Conservation (phyloP, 257 asterid genomes). For the Osmanthus fragrans region DNA sequence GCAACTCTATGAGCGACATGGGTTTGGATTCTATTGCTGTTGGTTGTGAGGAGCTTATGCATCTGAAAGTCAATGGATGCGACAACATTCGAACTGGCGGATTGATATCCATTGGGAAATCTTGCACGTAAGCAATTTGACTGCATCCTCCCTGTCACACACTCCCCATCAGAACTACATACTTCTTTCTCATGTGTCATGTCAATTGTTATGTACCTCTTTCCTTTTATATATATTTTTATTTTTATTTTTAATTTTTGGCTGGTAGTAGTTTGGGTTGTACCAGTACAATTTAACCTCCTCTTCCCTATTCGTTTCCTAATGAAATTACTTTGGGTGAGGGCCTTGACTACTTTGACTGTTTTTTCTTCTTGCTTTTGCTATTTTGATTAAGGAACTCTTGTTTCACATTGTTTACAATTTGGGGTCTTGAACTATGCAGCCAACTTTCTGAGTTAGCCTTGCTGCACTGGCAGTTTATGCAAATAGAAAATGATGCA, state of each 20-base stretch:
- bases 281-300: too few relatives aligned
- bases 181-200: too few relatives aligned
- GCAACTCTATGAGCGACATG: constrained; percentile 63
- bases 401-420: constrained; percentile 13
- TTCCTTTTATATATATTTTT: neutral
- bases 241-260: constrained; percentile 15
- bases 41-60: constrained; percentile 76
- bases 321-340: too few relatives aligned
- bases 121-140: constrained; percentile 55
- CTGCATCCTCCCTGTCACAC: too few relatives aligned
- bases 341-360: too few relatives aligned
- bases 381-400: neutral
- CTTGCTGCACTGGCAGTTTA: too few relatives aligned
- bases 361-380: neutral
- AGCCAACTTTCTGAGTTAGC: too few relatives aligned
- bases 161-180: too few relatives aligned
- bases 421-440: constrained; percentile 17
- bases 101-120: constrained; percentile 73
- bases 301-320: too few relatives aligned
- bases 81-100: constrained; percentile 75
- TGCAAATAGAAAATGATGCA: too few relatives aligned
- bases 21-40: constrained; percentile 71
- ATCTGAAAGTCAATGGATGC: constrained; percentile 83
- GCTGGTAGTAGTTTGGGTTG: too few relatives aligned
- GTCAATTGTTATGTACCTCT: too few relatives aligned